Evolutionary conservation across 257 asterid genomes (phyloP), one percentile per base, ranked within the genome.

Genomic region (Vinca minor): DNA sequence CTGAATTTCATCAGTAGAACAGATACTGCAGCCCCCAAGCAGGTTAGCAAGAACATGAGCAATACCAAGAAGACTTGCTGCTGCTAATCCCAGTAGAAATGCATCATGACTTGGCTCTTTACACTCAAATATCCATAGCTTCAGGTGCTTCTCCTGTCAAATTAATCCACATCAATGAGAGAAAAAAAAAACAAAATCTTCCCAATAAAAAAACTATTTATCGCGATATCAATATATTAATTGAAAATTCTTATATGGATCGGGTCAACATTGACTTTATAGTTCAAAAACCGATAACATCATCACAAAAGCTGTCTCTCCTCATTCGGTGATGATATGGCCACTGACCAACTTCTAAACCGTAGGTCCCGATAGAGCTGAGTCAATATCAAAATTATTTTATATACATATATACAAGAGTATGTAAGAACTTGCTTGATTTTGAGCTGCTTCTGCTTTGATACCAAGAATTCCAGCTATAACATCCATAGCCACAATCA

Each of bases 71-170:
- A 90, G 82, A 23, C 72, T 56, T 8, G 83, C 82, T n/a, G 97
- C 97, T 8, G 85, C 82, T 34, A 82, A 59, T n/a, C 95, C 98
- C 1, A 87, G 65, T 42, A 89, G 71, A 52, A 67, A 92, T 0
- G 98, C 98, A 7, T 82, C 84, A 52, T 89, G 96, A 66, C 96
- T 92, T 34, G 93, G 95, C 72, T 84, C 82, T 71, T 92, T 89
- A 39, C 98, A 92, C 77, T 92, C 98, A 54, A 89, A 82, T 66
- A 92, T 62, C 91, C 88, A 85, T 45, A 92, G 57, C 74, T 79
- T 76, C 69, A 92, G 13, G 64, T 92, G 96, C 70, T 89, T 92
- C 65, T 73, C 90, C 95, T 91, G 17, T 35, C 60, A 28, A 31
- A 17, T 29, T 2, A 59, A 55, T 2, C 17, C 54, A 39, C 17